phyloP scores from a whole-genome alignment of 148 eudicot species.

The Fagopyrum esculentum region DNA sequence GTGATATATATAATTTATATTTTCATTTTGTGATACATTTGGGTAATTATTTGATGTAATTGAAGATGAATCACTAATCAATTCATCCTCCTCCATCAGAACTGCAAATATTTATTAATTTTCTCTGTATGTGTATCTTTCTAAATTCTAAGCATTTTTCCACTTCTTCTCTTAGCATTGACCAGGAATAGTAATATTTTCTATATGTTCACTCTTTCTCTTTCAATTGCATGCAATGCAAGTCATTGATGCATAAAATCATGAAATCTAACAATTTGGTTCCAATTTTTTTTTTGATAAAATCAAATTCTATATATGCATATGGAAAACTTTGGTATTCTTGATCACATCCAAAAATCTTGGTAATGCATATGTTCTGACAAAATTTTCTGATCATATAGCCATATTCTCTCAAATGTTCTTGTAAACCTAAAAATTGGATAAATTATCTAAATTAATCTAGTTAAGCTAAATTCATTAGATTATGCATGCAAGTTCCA shows the following conservation, averaged over 20 bases:
- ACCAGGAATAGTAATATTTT: constrained; percentile 7
- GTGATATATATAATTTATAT: background rate
- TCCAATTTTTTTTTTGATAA: background rate
- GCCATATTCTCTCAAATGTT: too few relatives aligned
- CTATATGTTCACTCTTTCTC: constrained; percentile 1
- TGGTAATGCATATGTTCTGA: background rate
- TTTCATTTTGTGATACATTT: background rate
- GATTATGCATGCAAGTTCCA: background rate
- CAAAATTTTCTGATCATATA: too few relatives aligned
- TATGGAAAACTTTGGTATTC: background rate
- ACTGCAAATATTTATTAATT: background rate
- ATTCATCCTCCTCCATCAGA: background rate
- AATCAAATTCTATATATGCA: background rate
- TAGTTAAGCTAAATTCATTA: background rate
- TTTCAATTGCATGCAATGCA: background rate
- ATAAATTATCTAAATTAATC: too few relatives aligned
- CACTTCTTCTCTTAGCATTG: constrained; percentile 1
- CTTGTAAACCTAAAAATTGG: too few relatives aligned
- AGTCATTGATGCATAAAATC: background rate
- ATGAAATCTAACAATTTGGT: too few relatives aligned
- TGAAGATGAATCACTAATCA: background rate
- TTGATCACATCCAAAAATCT: background rate
- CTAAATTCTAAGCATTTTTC: constrained; percentile 1
- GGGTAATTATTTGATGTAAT: background rate
- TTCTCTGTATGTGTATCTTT: background rate